Evolutionary conservation across 2,329 filamentous ascomycete genomes (phyloP).

Genomic region (Emericellopsis atlantica): DNA sequence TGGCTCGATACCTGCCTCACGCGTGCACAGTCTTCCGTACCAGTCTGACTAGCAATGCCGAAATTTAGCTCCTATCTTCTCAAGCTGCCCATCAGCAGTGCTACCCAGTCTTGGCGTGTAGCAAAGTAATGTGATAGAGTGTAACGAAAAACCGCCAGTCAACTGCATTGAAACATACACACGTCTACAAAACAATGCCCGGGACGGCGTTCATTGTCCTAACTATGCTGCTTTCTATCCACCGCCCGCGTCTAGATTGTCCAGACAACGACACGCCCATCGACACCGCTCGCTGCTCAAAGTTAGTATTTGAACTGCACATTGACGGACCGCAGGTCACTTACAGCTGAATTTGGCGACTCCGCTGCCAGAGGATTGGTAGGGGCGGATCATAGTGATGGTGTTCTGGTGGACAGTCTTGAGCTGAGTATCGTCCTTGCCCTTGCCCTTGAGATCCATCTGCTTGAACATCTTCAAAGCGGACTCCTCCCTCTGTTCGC

Average conservation of each 20-base stretch:
- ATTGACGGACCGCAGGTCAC: constrained; percentile 20
- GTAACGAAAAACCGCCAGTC: too few species aligned
- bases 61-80: too few species aligned
- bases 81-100: too few species aligned
- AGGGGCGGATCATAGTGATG: constrained; percentile 72
- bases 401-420: constrained; percentile 97
- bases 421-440: constrained; percentile 82
- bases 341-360: constrained; percentile 81
- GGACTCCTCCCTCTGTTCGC: constrained; percentile 67
- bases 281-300: constrained; percentile 62
- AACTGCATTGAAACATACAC: too few species aligned
- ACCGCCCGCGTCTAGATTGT: constrained; percentile 32
- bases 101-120: too few species aligned
- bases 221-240: too few species aligned
- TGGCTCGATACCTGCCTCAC: too few species aligned
- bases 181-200: too few species aligned
- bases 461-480: constrained; percentile 97
- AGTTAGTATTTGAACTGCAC: neutral
- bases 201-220: too few species aligned
- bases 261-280: constrained; percentile 75
- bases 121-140: too few species aligned
- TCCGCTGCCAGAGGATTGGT: constrained; percentile 49
- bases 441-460: constrained; percentile 96
- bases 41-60: too few species aligned
- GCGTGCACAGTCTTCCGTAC: too few species aligned